These are phyloP conservation scores for Fusarium beomiforme DNA, from an alignment of 2,329 filamentous ascomycete genomes.

Conservation along the genomic window DNA sequence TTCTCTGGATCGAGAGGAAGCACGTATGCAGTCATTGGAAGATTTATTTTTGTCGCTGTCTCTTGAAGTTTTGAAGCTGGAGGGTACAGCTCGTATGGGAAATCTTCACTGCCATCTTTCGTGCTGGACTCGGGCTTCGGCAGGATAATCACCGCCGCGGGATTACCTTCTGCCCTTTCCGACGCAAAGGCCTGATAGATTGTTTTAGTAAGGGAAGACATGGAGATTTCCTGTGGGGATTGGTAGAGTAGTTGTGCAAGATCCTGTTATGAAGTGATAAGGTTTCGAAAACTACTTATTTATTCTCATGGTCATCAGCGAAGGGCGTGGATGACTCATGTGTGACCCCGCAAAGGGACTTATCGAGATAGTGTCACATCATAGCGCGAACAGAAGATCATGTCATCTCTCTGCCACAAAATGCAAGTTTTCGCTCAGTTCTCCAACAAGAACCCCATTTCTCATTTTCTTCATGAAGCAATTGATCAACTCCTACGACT, in stretches of 20 bases:
- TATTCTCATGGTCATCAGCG: background rate
- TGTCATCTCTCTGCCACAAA: background rate
- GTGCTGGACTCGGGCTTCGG: rapidly evolving
- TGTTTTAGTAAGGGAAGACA: background rate
- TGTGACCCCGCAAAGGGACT: background rate
- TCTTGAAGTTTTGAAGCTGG: background rate
- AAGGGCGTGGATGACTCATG: background rate
- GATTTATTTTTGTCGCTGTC: background rate
- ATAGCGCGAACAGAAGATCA: background rate
- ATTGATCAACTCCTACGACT: no score
- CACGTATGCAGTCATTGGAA: background rate
- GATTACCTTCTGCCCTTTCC: background rate
- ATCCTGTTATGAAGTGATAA: no score
- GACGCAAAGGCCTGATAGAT: conserved; percentile 6
- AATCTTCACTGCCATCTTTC: background rate
- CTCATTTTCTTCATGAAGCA: no score
- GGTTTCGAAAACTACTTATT: background rate
- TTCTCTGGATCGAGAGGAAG: background rate
- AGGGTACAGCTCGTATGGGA: background rate
- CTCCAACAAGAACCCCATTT: no score
- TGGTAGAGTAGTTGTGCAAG: no score
- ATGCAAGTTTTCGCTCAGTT: background rate
- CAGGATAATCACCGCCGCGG: background rate
- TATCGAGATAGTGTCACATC: background rate
- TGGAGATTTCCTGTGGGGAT: rapidly evolving